Evolutionary conservation across 2,329 filamentous ascomycete species (phyloP).

Genomic region (Ophidiomyces ophidiicola): DNA sequence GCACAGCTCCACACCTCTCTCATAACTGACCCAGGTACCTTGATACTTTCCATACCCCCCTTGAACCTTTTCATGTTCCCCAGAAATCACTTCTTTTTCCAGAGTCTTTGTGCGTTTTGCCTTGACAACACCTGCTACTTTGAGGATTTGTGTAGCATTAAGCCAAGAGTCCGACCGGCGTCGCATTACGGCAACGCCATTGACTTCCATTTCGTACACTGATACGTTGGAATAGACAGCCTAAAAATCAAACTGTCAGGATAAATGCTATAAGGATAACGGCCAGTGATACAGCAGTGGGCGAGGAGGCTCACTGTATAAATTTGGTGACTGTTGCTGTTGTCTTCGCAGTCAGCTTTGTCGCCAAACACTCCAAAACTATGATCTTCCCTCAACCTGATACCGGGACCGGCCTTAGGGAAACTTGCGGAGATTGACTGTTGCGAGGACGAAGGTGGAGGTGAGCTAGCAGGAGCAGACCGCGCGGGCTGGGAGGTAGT

Average conservation of each 20-base stretch:
- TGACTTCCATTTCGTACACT: slow-evolving; percentile 98
- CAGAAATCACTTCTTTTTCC: slow-evolving; percentile 92
- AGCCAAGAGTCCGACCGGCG: slow-evolving; percentile 89
- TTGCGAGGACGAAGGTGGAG: slow-evolving; percentile 32
- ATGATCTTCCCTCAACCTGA: slow-evolving; percentile 21
- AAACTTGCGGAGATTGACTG: slow-evolving; percentile 34
- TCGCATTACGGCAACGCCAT: slow-evolving; percentile 87
- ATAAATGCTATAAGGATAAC: slow-evolving; percentile 2
- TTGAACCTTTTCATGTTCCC: slow-evolving; percentile 96
- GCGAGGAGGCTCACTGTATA: slow-evolving; percentile 30
- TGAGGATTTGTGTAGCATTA: slow-evolving; percentile 96
- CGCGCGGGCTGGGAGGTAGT: slow-evolving; percentile 35
- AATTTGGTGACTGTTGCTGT: slow-evolving; percentile 35
- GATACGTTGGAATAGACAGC: slow-evolving; percentile 51
- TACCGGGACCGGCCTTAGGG: slow-evolving; percentile 26
- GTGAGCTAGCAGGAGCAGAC: slow-evolving; percentile 36
- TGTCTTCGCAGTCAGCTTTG: slow-evolving; percentile 27
- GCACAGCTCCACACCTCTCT: slow-evolving; percentile 84
- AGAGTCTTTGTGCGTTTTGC: slow-evolving; percentile 95
- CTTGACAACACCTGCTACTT: slow-evolving; percentile 94
- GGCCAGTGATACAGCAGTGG: not conserved
- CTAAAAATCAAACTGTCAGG: slow-evolving; percentile 7
- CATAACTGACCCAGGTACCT: slow-evolving; percentile 95
- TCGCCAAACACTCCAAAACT: slow-evolving; percentile 33
- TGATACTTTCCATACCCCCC: slow-evolving; percentile 98